phyloP scores from a whole-genome alignment of 2,329 filamentous ascomycete species.

The Epichloe elymi region DNA sequence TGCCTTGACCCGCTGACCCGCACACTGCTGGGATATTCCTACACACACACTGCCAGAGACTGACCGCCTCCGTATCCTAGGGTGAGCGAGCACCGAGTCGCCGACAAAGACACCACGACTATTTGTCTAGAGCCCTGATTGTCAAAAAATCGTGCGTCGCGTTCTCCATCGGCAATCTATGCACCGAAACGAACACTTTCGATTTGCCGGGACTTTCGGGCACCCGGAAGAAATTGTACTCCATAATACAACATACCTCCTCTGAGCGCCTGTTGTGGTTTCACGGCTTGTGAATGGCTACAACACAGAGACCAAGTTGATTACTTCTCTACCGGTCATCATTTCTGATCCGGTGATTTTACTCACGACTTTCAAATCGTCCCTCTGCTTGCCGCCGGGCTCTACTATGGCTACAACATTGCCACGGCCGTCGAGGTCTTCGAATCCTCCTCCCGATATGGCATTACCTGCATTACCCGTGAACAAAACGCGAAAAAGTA shows the following conservation, averaged over 20 bases:
- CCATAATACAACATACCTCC: neutral
- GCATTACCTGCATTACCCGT: slow-evolving; percentile 64
- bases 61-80: neutral
- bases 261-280: neutral
- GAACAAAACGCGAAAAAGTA: slow-evolving; percentile 58
- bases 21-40: neutral
- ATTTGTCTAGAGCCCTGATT: neutral
- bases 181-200: neutral
- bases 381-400: neutral
- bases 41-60: neutral
- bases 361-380: neutral
- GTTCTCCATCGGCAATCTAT: neutral
- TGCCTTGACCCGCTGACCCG: neutral
- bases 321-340: neutral
- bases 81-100: neutral
- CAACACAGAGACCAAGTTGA: neutral
- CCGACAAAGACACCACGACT: neutral
- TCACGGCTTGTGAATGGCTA: slow-evolving; percentile 3
- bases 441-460: slow-evolving; percentile 56
- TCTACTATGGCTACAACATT: slow-evolving; percentile 37
- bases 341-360: neutral
- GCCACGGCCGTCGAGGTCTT: slow-evolving; percentile 53
- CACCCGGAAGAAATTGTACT: neutral
- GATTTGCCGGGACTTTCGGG: neutral
- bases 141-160: neutral